phyloP scores from a whole-genome alignment of 1,284 basidiomycete genomes.

The Marasmius fiardii region DNA sequence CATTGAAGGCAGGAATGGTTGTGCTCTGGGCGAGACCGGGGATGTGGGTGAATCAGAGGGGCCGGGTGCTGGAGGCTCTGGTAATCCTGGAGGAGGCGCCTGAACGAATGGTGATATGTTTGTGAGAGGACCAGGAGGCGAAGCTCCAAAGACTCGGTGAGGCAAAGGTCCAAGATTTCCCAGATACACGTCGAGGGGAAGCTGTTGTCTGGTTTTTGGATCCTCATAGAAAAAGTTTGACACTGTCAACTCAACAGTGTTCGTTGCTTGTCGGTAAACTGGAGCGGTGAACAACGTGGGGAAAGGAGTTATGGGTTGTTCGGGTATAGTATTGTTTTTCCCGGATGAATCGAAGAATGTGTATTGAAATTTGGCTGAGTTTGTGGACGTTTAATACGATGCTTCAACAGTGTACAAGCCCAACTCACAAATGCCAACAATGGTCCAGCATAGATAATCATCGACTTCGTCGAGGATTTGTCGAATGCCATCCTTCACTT shows the following conservation, averaged over 20 bases:
- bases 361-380: slow-evolving; percentile 83
- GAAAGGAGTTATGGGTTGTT: slow-evolving; percentile 83
- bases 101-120: slow-evolving; percentile 54
- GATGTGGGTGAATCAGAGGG: slow-evolving; percentile 30
- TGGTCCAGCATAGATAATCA: slow-evolving; percentile 94
- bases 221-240: slow-evolving; percentile 82
- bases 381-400: slow-evolving; percentile 17
- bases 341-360: slow-evolving; percentile 92
- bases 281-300: slow-evolving; percentile 84
- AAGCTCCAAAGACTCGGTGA: slow-evolving; percentile 66
- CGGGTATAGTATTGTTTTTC: slow-evolving; percentile 70
- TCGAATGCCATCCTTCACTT: slow-evolving; percentile 68
- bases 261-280: slow-evolving; percentile 64
- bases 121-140: slow-evolving; percentile 61
- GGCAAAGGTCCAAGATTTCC: slow-evolving; percentile 84
- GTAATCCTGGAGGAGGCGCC: slow-evolving; percentile 21
- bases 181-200: slow-evolving; percentile 84
- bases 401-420: slow-evolving; percentile 13
- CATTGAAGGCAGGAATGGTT: slow-evolving; percentile 38
- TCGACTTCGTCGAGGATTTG: slow-evolving; percentile 83
- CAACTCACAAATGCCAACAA: slow-evolving; percentile 88
- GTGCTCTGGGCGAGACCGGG: slow-evolving; percentile 25
- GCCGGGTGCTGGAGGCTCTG: slow-evolving; percentile 18
- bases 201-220: slow-evolving; percentile 56
- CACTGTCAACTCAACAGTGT: slow-evolving; percentile 79